Evolutionary conservation across 345 rosid species (phyloP), one percentile per base, ranked within the genome.

Genomic region (Gossypium longicalyx): DNA sequence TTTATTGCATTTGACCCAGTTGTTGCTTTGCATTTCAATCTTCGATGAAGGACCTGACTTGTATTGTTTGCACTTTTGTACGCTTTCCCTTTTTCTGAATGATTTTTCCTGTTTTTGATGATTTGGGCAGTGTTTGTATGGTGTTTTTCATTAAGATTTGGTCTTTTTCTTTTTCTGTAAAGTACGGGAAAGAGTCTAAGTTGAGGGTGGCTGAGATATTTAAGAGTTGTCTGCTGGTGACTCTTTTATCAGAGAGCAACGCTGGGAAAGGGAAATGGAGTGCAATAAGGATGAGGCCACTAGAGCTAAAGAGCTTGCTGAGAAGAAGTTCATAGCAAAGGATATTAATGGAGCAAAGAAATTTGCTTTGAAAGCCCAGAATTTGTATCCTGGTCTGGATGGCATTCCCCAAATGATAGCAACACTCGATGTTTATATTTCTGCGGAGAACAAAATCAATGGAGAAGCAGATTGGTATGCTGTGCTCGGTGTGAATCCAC

Each of bases 251-350:
- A 11, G 54, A 75, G n/a, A 13, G 73, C 16, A 4, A 67, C 11
- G 17, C 62, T 70, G 67, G 76, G 67, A 17, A 48, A 43, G 67
- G 45, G 45, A 62, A 62, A 62, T 62, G 67, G 67, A 89, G 69
- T 88, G 91, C 81, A 89, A 89, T 81, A 85, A 82, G 77, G 94
- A 89, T 63, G 94, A 89, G 78, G 91, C 92, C 19, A 75, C 45
- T 34, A 84, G 89, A 72, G 94, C 94, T 12, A 89, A 86, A 77
- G 88, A 86, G 77, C 84, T 89, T 76, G 88, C 94, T 3, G 94
- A 88, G 84, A 89, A 72, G 77, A 89, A 88, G 79, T 88, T 88
- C 72, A 66, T 59, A 8, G 81, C 68, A 10, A 85, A 82, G 82
- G 94, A 90, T 67, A 60, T 80, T 58, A 27, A 29, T 76, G 91